Conservation (phyloP, 805 yeast genomes). For the Ogataea nonfermentans region DNA sequence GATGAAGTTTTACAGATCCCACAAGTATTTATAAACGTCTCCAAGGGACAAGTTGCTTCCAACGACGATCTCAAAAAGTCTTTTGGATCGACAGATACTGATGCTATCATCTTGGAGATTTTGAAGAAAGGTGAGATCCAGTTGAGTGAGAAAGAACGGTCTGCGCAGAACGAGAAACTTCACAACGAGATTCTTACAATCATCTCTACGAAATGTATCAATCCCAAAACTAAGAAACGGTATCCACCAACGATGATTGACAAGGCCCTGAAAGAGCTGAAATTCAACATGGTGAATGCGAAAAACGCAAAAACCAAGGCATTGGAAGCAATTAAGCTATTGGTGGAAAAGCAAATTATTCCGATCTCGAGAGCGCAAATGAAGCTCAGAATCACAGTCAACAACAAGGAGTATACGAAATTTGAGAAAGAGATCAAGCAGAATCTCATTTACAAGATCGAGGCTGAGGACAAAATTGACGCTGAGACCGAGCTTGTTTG, state of each 20-base stretch:
- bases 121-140: slow-evolving; percentile 91
- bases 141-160: slow-evolving; percentile 89
- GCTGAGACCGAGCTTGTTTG: slow-evolving; percentile 42
- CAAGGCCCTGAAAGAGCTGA: slow-evolving; percentile 74
- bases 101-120: slow-evolving; percentile 76
- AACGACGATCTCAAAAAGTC: slow-evolving; percentile 73
- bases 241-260: slow-evolving; percentile 95
- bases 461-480: slow-evolving; percentile 22
- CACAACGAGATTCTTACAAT: slow-evolving; percentile 76
- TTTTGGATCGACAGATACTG: slow-evolving; percentile 74
- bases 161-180: slow-evolving; percentile 54
- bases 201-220: slow-evolving; percentile 86
- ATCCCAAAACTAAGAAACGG: slow-evolving; percentile 84
- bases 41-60: slow-evolving; percentile 91
- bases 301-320: slow-evolving; percentile 77
- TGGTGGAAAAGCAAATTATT: slow-evolving; percentile 75
- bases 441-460: slow-evolving; percentile 38
- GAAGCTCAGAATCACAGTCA: slow-evolving; percentile 70
- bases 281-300: slow-evolving; percentile 68
- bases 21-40: slow-evolving; percentile 89
- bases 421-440: slow-evolving; percentile 29
- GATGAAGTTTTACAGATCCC: slow-evolving; percentile 96
- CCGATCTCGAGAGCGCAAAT: slow-evolving; percentile 94
- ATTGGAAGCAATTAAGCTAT: slow-evolving; percentile 78
- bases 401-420: slow-evolving; percentile 49